phyloP scores from a whole-genome alignment of 176 grass and related monocot genomes.

The Ananas comosus region DNA sequence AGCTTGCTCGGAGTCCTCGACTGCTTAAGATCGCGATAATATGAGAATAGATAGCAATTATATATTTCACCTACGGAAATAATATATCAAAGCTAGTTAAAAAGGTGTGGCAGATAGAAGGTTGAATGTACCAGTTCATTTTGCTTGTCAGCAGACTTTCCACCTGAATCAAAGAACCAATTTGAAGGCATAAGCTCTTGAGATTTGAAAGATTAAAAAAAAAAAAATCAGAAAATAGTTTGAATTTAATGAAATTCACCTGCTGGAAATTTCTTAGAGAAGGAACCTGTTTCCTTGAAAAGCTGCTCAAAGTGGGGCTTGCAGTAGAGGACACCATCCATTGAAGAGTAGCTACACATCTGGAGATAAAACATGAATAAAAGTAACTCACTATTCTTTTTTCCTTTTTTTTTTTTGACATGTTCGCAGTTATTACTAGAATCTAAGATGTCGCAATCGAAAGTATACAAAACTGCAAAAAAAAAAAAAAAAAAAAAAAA shows the following conservation, averaged over 20 bases:
- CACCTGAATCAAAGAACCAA: slow-evolving; percentile 33
- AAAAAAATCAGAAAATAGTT: neutral
- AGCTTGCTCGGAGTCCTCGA: slow-evolving; percentile 51
- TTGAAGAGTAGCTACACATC: slow-evolving; percentile 65
- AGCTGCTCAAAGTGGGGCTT: slow-evolving; percentile 79
- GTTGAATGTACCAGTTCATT: slow-evolving; percentile 38
- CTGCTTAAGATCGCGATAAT: slow-evolving; percentile 21
- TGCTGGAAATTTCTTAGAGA: slow-evolving; percentile 59
- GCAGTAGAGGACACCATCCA: slow-evolving; percentile 70
- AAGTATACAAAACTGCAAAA: neutral
- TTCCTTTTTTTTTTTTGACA: too few species aligned
- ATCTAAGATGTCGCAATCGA: too few species aligned
- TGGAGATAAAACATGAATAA: slow-evolving; percentile 12
- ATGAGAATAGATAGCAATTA: neutral
- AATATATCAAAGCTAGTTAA: slow-evolving; percentile 9
- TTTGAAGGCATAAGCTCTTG: neutral
- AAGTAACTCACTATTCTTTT: neutral
- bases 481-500: too few species aligned
- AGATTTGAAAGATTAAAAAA: neutral
- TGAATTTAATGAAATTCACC: slow-evolving; percentile 13
- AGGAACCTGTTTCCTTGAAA: slow-evolving; percentile 57
- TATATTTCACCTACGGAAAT: neutral
- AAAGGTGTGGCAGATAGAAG: slow-evolving; percentile 15
- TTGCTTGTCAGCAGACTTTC: slow-evolving; percentile 30
- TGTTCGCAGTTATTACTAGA: too few species aligned